These are phyloP conservation scores for Neofusicoccum parvum DNA, from an alignment of 2,329 filamentous ascomycete species.

Conservation along the genomic window DNA sequence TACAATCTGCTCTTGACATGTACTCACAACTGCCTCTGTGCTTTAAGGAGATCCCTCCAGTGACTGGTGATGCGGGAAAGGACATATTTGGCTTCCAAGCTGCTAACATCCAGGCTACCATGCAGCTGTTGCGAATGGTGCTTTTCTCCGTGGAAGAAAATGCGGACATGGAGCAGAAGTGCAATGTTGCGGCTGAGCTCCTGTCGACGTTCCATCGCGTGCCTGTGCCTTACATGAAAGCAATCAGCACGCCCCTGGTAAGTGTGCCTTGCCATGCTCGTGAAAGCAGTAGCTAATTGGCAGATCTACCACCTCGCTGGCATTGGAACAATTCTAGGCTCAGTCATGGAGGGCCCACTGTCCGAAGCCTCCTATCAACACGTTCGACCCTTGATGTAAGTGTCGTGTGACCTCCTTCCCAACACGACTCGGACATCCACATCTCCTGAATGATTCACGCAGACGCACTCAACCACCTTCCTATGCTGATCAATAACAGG, in stretches of 20 bases:
- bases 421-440: background rate
- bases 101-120: conserved; percentile 53
- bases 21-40: conserved; percentile 33
- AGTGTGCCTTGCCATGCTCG: background rate
- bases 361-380: conserved; percentile 46
- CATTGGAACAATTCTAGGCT: conserved; percentile 53
- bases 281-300: background rate
- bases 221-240: conserved; percentile 48
- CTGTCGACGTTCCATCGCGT: conserved; percentile 48
- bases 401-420: conserved; percentile 22
- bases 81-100: conserved; percentile 53
- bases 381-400: conserved; percentile 44
- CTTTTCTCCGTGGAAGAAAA: conserved; percentile 41
- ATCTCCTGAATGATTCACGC: background rate
- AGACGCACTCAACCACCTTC: background rate
- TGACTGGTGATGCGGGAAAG: conserved; percentile 37
- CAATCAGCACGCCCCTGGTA: conserved; percentile 50
- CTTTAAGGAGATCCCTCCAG: conserved; percentile 32
- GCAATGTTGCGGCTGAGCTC: conserved; percentile 49
- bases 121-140: conserved; percentile 53
- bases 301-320: conserved; percentile 51
- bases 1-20: conserved; percentile 31
- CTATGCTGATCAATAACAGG: background rate
- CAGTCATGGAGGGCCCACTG: conserved; percentile 49
- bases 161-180: conserved; percentile 47